Conservation (phyloP, 257 asterid species). For the Nicotiana undulata region DNA sequence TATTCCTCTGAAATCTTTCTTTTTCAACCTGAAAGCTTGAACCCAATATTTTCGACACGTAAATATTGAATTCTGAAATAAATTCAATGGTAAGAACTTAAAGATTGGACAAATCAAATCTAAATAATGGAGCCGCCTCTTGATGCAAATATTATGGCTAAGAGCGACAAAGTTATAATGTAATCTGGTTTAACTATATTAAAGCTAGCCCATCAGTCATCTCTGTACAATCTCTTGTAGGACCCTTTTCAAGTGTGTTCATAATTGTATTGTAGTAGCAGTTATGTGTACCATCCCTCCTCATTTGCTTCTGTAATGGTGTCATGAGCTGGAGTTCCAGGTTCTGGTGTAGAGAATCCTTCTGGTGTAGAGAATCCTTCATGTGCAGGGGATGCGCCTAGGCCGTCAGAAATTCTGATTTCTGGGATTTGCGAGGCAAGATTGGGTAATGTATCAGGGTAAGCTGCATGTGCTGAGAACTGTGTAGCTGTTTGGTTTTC, state of each 20-base stretch:
- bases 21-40: too few relatives aligned
- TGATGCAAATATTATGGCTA: neutral
- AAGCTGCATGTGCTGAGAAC: neutral
- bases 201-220: neutral
- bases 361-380: constrained; percentile 30
- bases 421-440: constrained; percentile 16
- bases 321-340: constrained; percentile 21
- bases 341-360: constrained; percentile 24
- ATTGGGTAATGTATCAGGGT: neutral
- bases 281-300: neutral
- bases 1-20: too few relatives aligned
- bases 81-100: neutral
- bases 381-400: constrained; percentile 6
- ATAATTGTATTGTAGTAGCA: neutral
- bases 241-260: neutral
- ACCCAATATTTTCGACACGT: too few relatives aligned
- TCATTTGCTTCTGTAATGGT: neutral
- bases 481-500: neutral
- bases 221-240: neutral
- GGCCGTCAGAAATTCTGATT: constrained; percentile 6
- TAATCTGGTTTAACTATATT: neutral
- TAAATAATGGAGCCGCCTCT: neutral
- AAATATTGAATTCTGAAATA: too few relatives aligned
- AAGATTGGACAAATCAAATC: neutral
- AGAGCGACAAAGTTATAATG: neutral